Percentiles rank a stretch among this genome's conserved stretches.
Conservation (phyloP, 2,329 filamentous ascomycete species). For the Endothia cerciana region DNA sequence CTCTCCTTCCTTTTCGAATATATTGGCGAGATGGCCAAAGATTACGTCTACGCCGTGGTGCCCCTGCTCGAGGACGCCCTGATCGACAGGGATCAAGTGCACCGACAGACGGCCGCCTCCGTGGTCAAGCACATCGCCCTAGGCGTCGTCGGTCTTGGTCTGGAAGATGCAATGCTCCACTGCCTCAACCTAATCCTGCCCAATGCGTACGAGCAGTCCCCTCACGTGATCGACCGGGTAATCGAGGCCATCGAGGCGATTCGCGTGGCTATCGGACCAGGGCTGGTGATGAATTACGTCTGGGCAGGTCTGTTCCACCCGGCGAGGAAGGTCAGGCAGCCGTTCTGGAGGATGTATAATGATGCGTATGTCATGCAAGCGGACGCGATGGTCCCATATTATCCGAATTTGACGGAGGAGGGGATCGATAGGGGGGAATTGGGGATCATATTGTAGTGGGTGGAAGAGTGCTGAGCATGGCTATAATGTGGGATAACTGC, state of each 20-base stretch:
- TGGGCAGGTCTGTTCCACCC: conserved; percentile 98
- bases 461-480: neutral
- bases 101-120: conserved; percentile 92
- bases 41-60: conserved; percentile 98
- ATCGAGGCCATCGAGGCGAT: conserved; percentile 97
- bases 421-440: conserved; percentile 79
- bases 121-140: conserved; percentile 98
- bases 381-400: conserved; percentile 95
- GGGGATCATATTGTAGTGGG: conserved; percentile 72
- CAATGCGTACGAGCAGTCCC: conserved; percentile 96
- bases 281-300: conserved; percentile 94
- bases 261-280: conserved; percentile 88
- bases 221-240: conserved; percentile 97
- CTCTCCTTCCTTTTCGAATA: conserved; percentile 98
- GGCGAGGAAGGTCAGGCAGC: conserved; percentile 88
- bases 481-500: neutral
- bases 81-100: conserved; percentile 96
- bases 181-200: conserved; percentile 94
- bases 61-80: conserved; percentile 94
- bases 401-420: conserved; percentile 83
- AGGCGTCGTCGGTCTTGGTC: conserved; percentile 95
- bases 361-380: conserved; percentile 93
- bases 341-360: conserved; percentile 97
- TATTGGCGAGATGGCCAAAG: conserved; percentile 99
- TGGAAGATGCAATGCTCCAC: conserved; percentile 98